These are phyloP conservation scores for Tagetes erecta DNA, from an alignment of 129 eudicot species.

Conservation along the genomic window DNA sequence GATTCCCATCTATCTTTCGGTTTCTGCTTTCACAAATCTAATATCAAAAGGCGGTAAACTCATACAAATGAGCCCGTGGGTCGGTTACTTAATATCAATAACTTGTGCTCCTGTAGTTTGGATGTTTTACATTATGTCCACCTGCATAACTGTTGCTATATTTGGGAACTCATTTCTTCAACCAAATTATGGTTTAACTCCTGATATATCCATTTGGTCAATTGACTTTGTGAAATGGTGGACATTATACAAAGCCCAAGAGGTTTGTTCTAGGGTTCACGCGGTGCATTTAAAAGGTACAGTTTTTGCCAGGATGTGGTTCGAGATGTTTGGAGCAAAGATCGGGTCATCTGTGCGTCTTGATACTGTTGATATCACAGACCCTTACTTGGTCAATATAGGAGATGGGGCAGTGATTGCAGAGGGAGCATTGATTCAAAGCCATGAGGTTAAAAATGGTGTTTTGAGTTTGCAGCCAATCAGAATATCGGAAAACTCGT, in stretches of 20 bases:
- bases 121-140: constrained; percentile 36
- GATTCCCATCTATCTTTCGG: constrained; percentile 38
- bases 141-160: constrained; percentile 38
- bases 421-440: constrained; percentile 58
- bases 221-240: constrained; percentile 58
- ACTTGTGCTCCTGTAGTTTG: constrained; percentile 45
- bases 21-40: constrained; percentile 35
- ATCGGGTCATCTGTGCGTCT: constrained; percentile 48
- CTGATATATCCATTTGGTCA: constrained; percentile 54
- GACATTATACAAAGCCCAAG: constrained; percentile 59
- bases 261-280: constrained; percentile 36
- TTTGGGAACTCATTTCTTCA: constrained; percentile 61
- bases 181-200: constrained; percentile 51
- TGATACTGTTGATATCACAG: constrained; percentile 56
- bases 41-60: background rate
- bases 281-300: constrained; percentile 65
- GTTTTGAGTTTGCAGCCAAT: constrained; percentile 43
- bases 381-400: constrained; percentile 49
- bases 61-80: constrained; percentile 17
- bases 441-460: constrained; percentile 62
- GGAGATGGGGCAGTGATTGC: constrained; percentile 60
- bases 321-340: constrained; percentile 56
- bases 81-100: constrained; percentile 38
- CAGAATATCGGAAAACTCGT: constrained; percentile 40
- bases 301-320: constrained; percentile 42